phyloP scores from a whole-genome alignment of 306 rosid species.

The Acacia crassicarpa region DNA sequence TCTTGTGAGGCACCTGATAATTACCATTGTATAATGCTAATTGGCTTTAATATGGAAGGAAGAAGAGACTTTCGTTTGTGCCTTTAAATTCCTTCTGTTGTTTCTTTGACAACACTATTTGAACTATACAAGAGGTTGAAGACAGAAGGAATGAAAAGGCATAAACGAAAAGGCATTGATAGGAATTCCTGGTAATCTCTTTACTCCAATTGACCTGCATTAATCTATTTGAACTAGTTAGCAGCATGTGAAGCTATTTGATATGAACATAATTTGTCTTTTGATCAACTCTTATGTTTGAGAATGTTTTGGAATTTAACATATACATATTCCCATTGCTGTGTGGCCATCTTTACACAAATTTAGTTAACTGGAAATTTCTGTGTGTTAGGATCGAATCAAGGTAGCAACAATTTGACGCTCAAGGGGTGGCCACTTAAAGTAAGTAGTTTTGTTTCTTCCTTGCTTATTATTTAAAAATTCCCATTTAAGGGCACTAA shows the following conservation, averaged over 20 bases:
- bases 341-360: slow-evolving; percentile 7
- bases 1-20: too few species aligned
- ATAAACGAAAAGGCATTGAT: too few species aligned
- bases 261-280: neutral
- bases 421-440: slow-evolving; percentile 99
- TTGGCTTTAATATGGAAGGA: too few species aligned
- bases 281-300: neutral
- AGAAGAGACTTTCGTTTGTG: too few species aligned
- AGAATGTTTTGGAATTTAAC: slow-evolving; percentile 24
- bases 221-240: slow-evolving; percentile 7
- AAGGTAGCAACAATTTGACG: slow-evolving; percentile 92
- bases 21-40: too few species aligned
- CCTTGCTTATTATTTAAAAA: neutral
- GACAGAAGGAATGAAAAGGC: too few species aligned
- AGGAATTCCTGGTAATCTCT: slow-evolving; percentile 78
- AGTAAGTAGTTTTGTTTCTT: slow-evolving; percentile 48
- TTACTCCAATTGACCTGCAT: neutral
- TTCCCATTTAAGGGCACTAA: neutral
- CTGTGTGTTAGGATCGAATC: slow-evolving; percentile 81
- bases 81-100: too few species aligned
- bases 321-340: neutral
- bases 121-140: too few species aligned
- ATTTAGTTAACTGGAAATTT: slow-evolving; percentile 34
- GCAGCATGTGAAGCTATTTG: neutral
- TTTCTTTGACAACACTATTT: too few species aligned